Percentiles rank a stretch among this genome's conserved stretches.
phyloP scores from a whole-genome alignment of 2,329 filamentous ascomycete genomes.

The Atkinsonella hypoxylon region DNA sequence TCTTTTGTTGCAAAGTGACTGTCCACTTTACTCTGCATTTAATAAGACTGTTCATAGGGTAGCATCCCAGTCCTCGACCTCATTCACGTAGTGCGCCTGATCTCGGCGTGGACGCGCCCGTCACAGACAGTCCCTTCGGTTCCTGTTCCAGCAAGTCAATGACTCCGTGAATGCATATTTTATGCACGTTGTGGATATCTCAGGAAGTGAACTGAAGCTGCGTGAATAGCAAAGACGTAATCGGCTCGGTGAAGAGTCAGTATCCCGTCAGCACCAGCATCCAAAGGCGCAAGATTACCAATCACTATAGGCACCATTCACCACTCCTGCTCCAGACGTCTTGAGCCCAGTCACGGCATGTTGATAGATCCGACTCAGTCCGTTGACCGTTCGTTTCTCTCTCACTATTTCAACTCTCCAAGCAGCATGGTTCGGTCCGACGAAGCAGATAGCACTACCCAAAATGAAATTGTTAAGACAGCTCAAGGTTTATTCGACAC shows the following conservation, averaged over 20 bases:
- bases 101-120: too few species aligned
- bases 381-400: background rate
- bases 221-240: background rate
- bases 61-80: too few species aligned
- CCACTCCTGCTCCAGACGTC: background rate
- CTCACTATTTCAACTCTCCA: conserved; percentile 55
- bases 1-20: too few species aligned
- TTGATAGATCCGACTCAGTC: background rate
- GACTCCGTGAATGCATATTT: too few species aligned
- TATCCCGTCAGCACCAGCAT: too few species aligned
- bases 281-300: too few species aligned
- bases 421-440: conserved; percentile 80
- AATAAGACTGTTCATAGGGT: too few species aligned
- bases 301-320: background rate
- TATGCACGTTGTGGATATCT: background rate
- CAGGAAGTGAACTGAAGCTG: background rate
- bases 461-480: conserved; percentile 13
- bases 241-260: background rate
- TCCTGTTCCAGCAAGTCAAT: too few species aligned
- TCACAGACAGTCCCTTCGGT: too few species aligned
- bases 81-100: too few species aligned
- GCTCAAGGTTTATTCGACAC: background rate
- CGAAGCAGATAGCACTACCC: conserved; percentile 71
- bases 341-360: background rate
- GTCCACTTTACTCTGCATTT: too few species aligned